phyloP scores from a whole-genome alignment of 768 basidiomycete genomes.

The Paxillus involutus region DNA sequence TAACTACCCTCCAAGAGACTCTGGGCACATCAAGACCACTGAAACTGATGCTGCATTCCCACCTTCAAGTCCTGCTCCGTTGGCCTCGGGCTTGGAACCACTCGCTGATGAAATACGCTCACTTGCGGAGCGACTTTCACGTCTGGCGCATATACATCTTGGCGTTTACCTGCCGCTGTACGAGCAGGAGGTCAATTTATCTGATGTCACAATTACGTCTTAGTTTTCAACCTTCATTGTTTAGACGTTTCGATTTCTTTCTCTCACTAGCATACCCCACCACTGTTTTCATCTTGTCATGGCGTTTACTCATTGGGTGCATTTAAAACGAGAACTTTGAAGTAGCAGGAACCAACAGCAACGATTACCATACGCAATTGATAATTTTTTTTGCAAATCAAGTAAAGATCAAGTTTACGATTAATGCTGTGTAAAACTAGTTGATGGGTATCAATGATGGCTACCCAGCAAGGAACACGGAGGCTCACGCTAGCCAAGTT shows the following conservation, averaged over 20 bases:
- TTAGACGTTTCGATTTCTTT: constrained; percentile 22
- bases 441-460: not conserved
- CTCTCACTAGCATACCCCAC: constrained; percentile 26
- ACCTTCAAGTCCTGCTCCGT: constrained; percentile 12
- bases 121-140: constrained; percentile 69
- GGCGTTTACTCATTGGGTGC: constrained; percentile 18
- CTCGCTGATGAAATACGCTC: constrained; percentile 63
- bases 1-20: constrained; percentile 48
- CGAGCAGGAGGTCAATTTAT: constrained; percentile 53
- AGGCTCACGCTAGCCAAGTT: constrained; percentile 4
- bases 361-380: constrained; percentile 26
- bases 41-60: constrained; percentile 15
- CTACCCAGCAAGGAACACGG: not conserved
- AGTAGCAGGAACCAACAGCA: constrained; percentile 27
- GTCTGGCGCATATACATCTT: constrained; percentile 72
- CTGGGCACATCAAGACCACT: constrained; percentile 28
- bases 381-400: constrained; percentile 19
- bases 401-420: not conserved
- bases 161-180: constrained; percentile 78
- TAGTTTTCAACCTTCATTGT: constrained; percentile 13
- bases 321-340: constrained; percentile 26
- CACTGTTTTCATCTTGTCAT: constrained; percentile 27
- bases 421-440: not conserved
- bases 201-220: constrained; percentile 18
- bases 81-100: constrained; percentile 67